phyloP scores from a whole-genome alignment of 1,139 yeast genomes.

The Petasospora rhodanensis region DNA sequence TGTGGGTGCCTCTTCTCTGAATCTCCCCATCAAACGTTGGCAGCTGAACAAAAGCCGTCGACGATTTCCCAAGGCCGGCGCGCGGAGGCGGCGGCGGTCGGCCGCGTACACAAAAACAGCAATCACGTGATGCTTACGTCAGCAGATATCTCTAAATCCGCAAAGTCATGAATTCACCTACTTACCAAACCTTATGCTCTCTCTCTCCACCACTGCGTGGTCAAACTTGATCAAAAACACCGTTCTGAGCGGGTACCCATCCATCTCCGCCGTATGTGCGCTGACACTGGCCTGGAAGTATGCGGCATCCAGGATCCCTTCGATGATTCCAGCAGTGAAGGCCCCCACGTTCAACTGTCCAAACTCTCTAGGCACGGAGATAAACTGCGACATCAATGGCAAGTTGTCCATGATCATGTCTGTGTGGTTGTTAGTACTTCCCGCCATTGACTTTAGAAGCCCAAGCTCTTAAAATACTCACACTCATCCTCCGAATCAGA shows the following conservation, averaged over 20 bases:
- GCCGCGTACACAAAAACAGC: no score
- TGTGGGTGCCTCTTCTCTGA: no score
- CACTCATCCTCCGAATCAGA: conserved; percentile 72
- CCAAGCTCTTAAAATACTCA: conserved; percentile 4
- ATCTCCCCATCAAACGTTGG: no score
- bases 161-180: no score
- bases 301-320: conserved; percentile 80
- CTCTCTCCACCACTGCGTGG: conserved; percentile 53
- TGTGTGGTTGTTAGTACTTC: conserved; percentile 6
- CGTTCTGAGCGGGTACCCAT: conserved; percentile 62
- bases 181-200: conserved; percentile 29
- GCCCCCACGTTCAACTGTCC: conserved; percentile 80
- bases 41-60: no score
- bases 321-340: conserved; percentile 80
- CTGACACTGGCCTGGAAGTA: conserved; percentile 80
- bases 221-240: conserved; percentile 81
- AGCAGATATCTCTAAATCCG: no score
- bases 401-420: conserved; percentile 76
- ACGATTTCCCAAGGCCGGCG: no score
- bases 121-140: no score
- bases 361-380: conserved; percentile 77
- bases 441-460: no score
- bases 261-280: conserved; percentile 71
- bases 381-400: conserved; percentile 73
- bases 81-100: no score